phyloP scores from a whole-genome alignment of 2,329 filamentous ascomycete genomes.

The Pseudogymnoascus sp. region DNA sequence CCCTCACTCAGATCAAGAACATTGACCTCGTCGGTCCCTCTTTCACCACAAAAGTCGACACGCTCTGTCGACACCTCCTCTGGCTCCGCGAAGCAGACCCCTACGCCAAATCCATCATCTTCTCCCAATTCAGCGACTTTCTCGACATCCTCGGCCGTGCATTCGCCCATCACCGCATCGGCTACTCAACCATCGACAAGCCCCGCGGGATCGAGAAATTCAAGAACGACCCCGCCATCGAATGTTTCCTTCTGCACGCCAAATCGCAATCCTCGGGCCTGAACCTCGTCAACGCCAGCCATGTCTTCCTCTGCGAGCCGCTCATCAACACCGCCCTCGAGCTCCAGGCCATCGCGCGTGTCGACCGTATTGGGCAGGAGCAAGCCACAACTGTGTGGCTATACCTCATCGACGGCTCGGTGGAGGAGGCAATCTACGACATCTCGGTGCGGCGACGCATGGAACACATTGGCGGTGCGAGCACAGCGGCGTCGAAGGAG shows the following conservation, averaged over 20 bases:
- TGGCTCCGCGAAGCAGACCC: conserved; percentile 81
- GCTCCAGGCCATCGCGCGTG: conserved; percentile 87
- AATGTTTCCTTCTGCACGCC: conserved; percentile 85
- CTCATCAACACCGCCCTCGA: conserved; percentile 90
- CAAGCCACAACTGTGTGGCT: conserved; percentile 90
- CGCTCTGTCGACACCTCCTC: conserved; percentile 68
- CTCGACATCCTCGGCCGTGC: conserved; percentile 65
- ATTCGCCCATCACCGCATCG: conserved; percentile 64
- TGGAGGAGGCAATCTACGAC: conserved; percentile 87
- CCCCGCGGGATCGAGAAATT: conserved; percentile 66
- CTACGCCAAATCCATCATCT: conserved; percentile 86
- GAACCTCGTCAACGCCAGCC: conserved; percentile 85
- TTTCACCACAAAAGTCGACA: conserved; percentile 89
- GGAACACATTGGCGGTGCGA: conserved; percentile 56
- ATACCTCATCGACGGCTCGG: conserved; percentile 82
- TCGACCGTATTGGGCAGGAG: conserved; percentile 88
- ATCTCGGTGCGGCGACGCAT: conserved; percentile 73
- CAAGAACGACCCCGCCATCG: conserved; percentile 62
- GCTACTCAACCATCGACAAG: conserved; percentile 62
- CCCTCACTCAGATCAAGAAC: conserved; percentile 72
- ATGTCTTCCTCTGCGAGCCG: conserved; percentile 92
- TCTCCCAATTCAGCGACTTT: conserved; percentile 83
- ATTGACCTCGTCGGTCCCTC: conserved; percentile 66
- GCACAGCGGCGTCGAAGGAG: conserved; percentile 36
- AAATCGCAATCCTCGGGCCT: conserved; percentile 82